These are phyloP conservation scores for Auricularia auricula-judae DNA, from an alignment of 768 basidiomycete genomes.

Conservation along the genomic window DNA sequence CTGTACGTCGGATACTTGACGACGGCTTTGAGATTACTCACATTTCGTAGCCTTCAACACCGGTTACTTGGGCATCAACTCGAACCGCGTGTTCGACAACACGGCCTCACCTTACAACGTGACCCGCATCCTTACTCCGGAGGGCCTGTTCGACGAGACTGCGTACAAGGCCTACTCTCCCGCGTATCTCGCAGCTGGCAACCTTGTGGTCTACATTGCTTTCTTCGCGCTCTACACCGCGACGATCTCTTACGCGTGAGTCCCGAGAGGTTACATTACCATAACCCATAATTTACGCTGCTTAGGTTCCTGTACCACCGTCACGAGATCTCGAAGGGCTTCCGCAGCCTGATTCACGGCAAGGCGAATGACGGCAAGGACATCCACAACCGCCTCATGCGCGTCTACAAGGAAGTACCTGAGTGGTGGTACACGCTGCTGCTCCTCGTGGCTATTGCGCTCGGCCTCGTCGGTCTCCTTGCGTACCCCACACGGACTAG, in stretches of 20 bases:
- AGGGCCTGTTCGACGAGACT: slow-evolving; percentile 16
- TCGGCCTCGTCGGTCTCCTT: slow-evolving; percentile 13
- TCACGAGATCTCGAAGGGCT: slow-evolving; percentile 10
- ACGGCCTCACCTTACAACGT: slow-evolving; percentile 59
- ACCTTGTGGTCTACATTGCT: slow-evolving; percentile 6
- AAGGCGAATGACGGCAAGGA: slow-evolving; percentile 12
- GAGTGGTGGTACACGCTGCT: slow-evolving; percentile 14
- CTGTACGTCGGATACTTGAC: neutral
- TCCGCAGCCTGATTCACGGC: slow-evolving; percentile 15
- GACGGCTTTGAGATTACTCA: neutral
- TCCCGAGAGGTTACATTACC: slow-evolving; percentile 12
- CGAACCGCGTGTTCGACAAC: slow-evolving; percentile 48
- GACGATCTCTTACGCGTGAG: slow-evolving; percentile 25
- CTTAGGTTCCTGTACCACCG: slow-evolving; percentile 15
- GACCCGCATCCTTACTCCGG: slow-evolving; percentile 45
- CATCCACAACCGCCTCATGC: slow-evolving; percentile 16
- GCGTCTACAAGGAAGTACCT: slow-evolving; percentile 13
- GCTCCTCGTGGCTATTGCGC: slow-evolving; percentile 12
- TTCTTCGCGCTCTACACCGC: slow-evolving; percentile 33
- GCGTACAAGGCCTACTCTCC: slow-evolving; percentile 13
- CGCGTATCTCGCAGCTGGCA: slow-evolving; percentile 18
- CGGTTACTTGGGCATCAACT: slow-evolving; percentile 29
- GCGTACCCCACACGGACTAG: slow-evolving; percentile 16
- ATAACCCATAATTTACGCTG: slow-evolving; percentile 9
- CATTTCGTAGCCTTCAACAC: slow-evolving; percentile 22